These are phyloP conservation scores for Hirschioporus abietinus DNA, from an alignment of 768 basidiomycete species.

Conservation along the genomic window DNA sequence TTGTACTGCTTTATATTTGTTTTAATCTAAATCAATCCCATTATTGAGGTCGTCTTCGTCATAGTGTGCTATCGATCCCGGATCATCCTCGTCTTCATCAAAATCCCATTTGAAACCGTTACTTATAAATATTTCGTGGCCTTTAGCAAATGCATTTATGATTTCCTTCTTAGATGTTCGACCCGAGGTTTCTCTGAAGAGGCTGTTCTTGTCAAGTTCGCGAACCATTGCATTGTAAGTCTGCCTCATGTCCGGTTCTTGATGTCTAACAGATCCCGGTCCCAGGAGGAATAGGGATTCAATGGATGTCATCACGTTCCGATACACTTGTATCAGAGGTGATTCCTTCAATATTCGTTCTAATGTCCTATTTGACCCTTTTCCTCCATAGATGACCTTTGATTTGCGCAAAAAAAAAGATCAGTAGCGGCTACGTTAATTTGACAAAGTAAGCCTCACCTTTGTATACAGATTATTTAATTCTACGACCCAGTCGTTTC, in stretches of 20 bases:
- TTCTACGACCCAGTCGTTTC: conserved; percentile 37
- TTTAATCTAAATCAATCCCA: conserved; percentile 6
- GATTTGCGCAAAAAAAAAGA: not conserved
- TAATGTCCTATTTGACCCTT: conserved; percentile 22
- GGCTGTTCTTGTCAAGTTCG: too few relatives aligned
- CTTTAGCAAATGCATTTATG: conserved; percentile 15
- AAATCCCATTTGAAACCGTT: conserved; percentile 1
- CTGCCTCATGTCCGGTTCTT: conserved; percentile 22
- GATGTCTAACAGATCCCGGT: conserved; percentile 22
- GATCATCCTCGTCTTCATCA: conserved; percentile 6
- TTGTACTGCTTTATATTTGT: conserved; percentile 3
- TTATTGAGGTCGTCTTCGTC: conserved; percentile 10
- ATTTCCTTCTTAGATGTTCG: conserved; percentile 14
- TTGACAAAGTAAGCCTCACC: conserved; percentile 16
- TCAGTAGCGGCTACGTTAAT: not conserved
- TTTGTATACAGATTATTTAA: conserved; percentile 39
- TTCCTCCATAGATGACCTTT: conserved; percentile 30
- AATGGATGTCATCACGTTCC: conserved; percentile 14
- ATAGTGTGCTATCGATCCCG: not conserved
- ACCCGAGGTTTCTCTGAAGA: conserved; percentile 4
- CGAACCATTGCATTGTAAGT: conserved; percentile 18
- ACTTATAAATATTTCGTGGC: conserved; percentile 9
- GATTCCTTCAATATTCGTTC: conserved; percentile 16
- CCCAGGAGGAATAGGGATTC: conserved; percentile 20
- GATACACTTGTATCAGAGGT: conserved; percentile 15